A percentile compares a stretch with the other conserved stretches of the same genome.
Evolutionary conservation across 208 protist genomes (phyloP).

Genomic region (Acanthamoeba divionensis): DNA sequence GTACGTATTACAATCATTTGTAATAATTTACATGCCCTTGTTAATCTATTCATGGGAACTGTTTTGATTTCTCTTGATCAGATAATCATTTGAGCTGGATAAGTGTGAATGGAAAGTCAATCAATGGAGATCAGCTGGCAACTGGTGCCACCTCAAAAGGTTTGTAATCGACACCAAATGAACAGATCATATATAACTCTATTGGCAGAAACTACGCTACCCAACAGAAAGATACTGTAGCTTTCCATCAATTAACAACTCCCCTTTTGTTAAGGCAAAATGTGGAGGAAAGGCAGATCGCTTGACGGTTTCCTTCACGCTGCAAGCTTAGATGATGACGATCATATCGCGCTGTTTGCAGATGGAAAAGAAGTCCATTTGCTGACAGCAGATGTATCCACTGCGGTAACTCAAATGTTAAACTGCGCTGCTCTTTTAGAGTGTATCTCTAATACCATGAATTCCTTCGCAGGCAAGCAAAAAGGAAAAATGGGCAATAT

Average conservation of each 20-base stretch:
- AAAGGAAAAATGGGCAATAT: background rate
- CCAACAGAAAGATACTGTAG: background rate
- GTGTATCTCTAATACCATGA: too few relatives aligned
- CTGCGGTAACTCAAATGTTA: too few relatives aligned
- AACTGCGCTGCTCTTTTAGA: too few relatives aligned
- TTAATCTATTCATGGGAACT: too few relatives aligned
- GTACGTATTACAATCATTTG: too few relatives aligned
- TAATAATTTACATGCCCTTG: too few relatives aligned
- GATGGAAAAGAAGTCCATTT: background rate
- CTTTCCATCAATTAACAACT: background rate
- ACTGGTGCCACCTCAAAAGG: too few relatives aligned
- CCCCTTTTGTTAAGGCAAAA: background rate
- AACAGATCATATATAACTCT: background rate
- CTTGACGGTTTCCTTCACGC: background rate
- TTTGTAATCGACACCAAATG: background rate
- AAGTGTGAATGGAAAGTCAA: too few relatives aligned
- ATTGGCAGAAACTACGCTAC: background rate
- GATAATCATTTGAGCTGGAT: too few relatives aligned
- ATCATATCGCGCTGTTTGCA: background rate
- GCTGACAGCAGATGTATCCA: too few relatives aligned
- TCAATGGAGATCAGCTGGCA: too few relatives aligned
- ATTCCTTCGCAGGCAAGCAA: background rate
- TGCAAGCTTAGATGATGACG: background rate
- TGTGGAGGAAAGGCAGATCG: background rate
- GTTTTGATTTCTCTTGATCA: too few relatives aligned